These are phyloP conservation scores for Tremella fuciformis DNA, from an alignment of 768 basidiomycete genomes.

Conservation along the genomic window DNA sequence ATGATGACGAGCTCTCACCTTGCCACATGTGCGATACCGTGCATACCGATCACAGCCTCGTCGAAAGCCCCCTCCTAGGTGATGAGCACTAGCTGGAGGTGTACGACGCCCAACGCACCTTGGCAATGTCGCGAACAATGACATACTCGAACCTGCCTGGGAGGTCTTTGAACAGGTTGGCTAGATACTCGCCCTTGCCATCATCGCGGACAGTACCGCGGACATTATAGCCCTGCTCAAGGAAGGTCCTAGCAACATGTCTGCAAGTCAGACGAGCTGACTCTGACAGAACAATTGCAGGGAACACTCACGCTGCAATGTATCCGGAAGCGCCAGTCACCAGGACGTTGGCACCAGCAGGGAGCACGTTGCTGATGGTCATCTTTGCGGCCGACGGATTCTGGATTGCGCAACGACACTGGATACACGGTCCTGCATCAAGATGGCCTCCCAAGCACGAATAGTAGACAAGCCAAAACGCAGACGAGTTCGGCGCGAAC, in stretches of 20 bases:
- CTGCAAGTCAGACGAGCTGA: background rate
- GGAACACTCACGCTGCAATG: conserved; percentile 12
- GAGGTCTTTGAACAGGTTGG: conserved; percentile 59
- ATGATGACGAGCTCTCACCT: conserved; percentile 3
- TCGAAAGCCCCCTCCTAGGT: conserved; percentile 62
- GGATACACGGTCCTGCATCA: too few relatives aligned
- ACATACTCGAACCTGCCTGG: conserved; percentile 59
- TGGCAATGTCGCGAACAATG: conserved; percentile 65
- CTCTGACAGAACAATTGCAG: too few relatives aligned
- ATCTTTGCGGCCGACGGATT: too few relatives aligned
- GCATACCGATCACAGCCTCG: conserved; percentile 68
- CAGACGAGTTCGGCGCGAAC: too few relatives aligned
- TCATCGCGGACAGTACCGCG: conserved; percentile 65
- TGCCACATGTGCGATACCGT: conserved; percentile 57
- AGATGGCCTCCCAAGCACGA: too few relatives aligned
- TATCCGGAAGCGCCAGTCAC: conserved; percentile 25
- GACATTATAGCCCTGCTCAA: conserved; percentile 59
- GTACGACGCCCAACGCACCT: conserved; percentile 48
- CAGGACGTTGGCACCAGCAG: conserved; percentile 7
- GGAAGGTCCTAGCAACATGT: conserved; percentile 22
- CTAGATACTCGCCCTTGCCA: conserved; percentile 61
- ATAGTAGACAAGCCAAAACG: too few relatives aligned
- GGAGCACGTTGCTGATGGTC: too few relatives aligned
- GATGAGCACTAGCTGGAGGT: background rate
- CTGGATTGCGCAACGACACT: too few relatives aligned